Evolutionary conservation across 1,284 basidiomycete genomes (phyloP).

Genomic region (Trichosporon sp.): DNA sequence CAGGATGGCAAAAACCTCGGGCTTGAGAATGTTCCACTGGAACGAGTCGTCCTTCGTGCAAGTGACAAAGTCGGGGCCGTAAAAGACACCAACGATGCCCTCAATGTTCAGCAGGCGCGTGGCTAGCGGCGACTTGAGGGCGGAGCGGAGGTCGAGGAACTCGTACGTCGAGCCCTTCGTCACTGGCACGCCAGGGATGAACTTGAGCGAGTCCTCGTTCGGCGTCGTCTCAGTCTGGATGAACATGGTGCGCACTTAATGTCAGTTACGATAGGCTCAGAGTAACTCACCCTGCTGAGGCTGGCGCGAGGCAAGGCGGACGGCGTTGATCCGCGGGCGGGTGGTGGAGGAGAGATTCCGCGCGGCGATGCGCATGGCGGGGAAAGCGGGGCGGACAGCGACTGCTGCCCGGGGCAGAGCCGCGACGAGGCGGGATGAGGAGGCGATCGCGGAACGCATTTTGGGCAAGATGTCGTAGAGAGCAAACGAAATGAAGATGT

Average conservation of each 20-base stretch:
- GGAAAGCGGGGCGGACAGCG: background rate
- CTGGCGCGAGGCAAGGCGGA: conserved; percentile 1
- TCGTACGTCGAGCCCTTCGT: conserved; percentile 79
- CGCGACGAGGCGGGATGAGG: conserved; percentile 9
- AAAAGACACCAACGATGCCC: conserved; percentile 86
- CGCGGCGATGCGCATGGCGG: conserved; percentile 7
- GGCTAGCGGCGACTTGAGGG: conserved; percentile 85
- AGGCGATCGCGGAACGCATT: conserved; percentile 15
- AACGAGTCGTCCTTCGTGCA: conserved; percentile 88
- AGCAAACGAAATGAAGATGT: background rate
- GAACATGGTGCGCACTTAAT: conserved; percentile 83
- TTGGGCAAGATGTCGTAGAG: background rate
- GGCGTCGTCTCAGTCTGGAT: conserved; percentile 97
- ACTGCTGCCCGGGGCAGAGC: conserved; percentile 22
- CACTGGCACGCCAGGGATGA: conserved; percentile 88
- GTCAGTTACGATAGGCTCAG: conserved; percentile 6
- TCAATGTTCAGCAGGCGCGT: conserved; percentile 90
- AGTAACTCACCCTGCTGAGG: conserved; percentile 6
- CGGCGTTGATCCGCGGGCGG: background rate
- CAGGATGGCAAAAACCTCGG: conserved; percentile 95
- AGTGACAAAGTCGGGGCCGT: conserved; percentile 97
- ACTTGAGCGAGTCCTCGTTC: conserved; percentile 96
- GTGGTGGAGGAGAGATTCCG: conserved; percentile 1
- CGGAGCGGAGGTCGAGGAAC: conserved; percentile 84
- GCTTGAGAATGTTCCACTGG: conserved; percentile 88